Evolutionary conservation across 2,329 filamentous ascomycete genomes (phyloP).

Genomic region (Aurifilum marmelostoma): DNA sequence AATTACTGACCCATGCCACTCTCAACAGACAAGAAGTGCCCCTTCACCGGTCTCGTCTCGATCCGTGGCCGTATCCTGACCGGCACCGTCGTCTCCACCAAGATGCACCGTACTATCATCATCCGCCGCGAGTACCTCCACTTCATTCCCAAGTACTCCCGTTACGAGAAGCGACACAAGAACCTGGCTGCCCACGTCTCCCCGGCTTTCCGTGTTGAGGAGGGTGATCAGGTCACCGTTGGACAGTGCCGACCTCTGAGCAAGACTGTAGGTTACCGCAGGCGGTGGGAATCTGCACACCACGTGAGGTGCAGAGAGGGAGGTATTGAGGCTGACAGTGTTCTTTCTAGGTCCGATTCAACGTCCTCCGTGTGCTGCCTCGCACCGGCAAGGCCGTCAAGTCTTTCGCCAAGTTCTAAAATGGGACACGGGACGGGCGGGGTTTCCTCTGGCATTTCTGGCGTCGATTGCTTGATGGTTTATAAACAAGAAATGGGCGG

Average conservation of each 20-base stretch:
- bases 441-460: constrained; percentile 40
- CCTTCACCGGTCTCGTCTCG: constrained; percentile 97
- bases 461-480: constrained; percentile 41
- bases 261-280: constrained; percentile 85
- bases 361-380: constrained; percentile 97
- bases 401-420: constrained; percentile 98
- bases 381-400: constrained; percentile 97
- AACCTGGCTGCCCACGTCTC: constrained; percentile 99
- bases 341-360: constrained; percentile 83
- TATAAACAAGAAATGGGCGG: constrained; percentile 39
- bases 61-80: constrained; percentile 99
- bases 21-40: constrained; percentile 98
- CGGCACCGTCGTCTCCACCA: constrained; percentile 98
- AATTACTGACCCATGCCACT: constrained; percentile 29
- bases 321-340: constrained; percentile 26
- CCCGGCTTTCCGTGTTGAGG: constrained; percentile 99
- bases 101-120: constrained; percentile 99
- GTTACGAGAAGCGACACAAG: constrained; percentile 99
- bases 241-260: constrained; percentile 98
- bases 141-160: constrained; percentile 99
- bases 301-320: not conserved
- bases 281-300: not conserved
- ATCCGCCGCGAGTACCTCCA: constrained; percentile 99
- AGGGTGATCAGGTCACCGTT: constrained; percentile 98
- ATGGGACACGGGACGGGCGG: constrained; percentile 35